Percentiles rank a stretch among this genome's conserved stretches.
phyloP scores from a whole-genome alignment of 495 filamentous ascomycete species.

The Echria macrotheca region DNA sequence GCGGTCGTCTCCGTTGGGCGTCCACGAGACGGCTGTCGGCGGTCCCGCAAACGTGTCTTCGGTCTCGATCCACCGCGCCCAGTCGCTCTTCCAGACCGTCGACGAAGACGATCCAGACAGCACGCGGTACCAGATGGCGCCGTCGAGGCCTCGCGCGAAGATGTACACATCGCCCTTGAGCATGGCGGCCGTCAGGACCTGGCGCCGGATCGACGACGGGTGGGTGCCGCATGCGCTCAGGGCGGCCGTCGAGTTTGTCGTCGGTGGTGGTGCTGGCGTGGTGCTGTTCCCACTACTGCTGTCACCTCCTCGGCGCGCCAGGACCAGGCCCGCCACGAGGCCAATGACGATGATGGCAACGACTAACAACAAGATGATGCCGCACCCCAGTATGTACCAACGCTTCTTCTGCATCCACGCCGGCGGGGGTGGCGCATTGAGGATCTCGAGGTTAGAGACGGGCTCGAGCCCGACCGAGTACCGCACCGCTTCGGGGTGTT shows the following conservation, averaged over 20 bases:
- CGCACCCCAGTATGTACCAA: background rate
- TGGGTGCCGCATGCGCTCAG: background rate
- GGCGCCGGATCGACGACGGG: background rate
- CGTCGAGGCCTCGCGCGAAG: slow-evolving; percentile 5
- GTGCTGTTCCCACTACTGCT: background rate
- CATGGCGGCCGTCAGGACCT: slow-evolving; percentile 1
- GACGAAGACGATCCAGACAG: background rate
- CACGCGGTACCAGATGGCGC: background rate
- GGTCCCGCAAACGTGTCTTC: slow-evolving; percentile 5
- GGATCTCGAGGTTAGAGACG: slow-evolving; percentile 4
- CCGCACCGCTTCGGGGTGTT: background rate
- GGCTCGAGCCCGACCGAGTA: slow-evolving; percentile 1
- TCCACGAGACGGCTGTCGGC: slow-evolving; percentile 6
- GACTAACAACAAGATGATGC: background rate
- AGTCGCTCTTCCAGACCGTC: background rate
- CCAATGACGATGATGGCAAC: slow-evolving; percentile 2
- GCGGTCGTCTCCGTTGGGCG: background rate
- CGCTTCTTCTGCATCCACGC: background rate
- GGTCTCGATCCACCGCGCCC: background rate
- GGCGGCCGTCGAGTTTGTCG: background rate
- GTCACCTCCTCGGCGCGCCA: background rate
- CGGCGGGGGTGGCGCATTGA: background rate
- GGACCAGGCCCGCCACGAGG: background rate
- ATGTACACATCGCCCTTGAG: background rate
- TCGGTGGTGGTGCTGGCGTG: no score